These are phyloP conservation scores for Hypoxylon intermedium DNA, from an alignment of 495 filamentous ascomycete genomes.

Conservation along the genomic window DNA sequence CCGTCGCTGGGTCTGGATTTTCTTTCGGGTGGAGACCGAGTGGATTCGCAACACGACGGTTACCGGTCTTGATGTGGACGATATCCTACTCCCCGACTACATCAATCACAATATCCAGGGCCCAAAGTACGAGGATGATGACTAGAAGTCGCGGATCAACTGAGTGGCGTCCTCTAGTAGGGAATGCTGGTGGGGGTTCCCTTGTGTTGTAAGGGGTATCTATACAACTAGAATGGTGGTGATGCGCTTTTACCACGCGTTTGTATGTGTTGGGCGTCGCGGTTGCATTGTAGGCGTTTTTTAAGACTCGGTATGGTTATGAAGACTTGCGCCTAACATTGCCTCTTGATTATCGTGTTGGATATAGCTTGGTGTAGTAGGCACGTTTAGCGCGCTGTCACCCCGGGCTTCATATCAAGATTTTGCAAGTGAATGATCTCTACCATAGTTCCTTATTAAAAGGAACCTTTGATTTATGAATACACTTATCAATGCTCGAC, in stretches of 20 bases:
- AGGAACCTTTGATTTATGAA: too few relatives aligned
- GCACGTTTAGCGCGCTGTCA: too few relatives aligned
- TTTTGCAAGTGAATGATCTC: too few relatives aligned
- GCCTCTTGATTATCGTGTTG: not conserved
- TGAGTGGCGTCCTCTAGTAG: not conserved
- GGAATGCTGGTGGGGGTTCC: not conserved
- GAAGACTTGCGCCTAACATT: not conserved
- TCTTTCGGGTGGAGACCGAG: slow-evolving; percentile 92
- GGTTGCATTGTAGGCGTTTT: slow-evolving; percentile 36
- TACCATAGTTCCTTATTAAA: too few relatives aligned
- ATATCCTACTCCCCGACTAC: slow-evolving; percentile 55
- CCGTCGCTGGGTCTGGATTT: slow-evolving; percentile 94
- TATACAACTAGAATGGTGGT: too few relatives aligned
- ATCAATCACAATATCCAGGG: slow-evolving; percentile 41
- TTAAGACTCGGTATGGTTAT: slow-evolving; percentile 21
- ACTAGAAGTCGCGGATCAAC: slow-evolving; percentile 31
- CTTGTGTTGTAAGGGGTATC: too few relatives aligned
- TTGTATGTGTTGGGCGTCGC: slow-evolving; percentile 24
- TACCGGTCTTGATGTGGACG: slow-evolving; percentile 48
- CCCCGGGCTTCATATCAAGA: too few relatives aligned
- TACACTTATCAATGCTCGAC: not conserved
- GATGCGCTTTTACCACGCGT: too few relatives aligned
- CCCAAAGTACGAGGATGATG: slow-evolving; percentile 51
- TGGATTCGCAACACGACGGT: slow-evolving; percentile 64
- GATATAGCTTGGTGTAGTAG: too few relatives aligned